Conservation (phyloP, 495 filamentous ascomycete genomes). For the Xylaria scruposa region DNA sequence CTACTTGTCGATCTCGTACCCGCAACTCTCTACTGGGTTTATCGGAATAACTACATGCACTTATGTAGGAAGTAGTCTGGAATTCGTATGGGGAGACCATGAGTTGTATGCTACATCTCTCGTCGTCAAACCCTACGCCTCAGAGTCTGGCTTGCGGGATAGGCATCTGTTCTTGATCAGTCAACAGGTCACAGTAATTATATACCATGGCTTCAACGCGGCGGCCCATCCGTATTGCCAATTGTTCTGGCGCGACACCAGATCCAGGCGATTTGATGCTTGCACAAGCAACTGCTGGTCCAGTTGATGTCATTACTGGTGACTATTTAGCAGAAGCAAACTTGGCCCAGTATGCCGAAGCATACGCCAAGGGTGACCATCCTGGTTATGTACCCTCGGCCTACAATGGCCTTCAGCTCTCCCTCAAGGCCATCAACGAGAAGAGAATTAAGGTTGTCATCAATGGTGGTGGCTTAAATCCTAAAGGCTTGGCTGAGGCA, state of each 20-base stretch:
- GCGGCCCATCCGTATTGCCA: slow-evolving; percentile 54
- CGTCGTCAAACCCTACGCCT: neutral
- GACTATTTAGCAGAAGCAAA: slow-evolving; percentile 60
- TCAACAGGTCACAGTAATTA: neutral
- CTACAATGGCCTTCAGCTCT: slow-evolving; percentile 48
- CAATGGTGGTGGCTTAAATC: slow-evolving; percentile 55
- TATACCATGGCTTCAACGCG: slow-evolving; percentile 22
- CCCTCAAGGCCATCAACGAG: slow-evolving; percentile 48
- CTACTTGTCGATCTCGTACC: neutral
- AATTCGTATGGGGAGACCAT: neutral
- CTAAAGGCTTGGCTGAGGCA: slow-evolving; percentile 50
- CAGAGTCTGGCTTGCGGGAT: neutral
- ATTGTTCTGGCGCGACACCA: slow-evolving; percentile 49
- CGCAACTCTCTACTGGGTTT: neutral
- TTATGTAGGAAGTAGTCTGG: neutral
- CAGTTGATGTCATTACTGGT: slow-evolving; percentile 61
- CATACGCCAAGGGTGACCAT: slow-evolving; percentile 43
- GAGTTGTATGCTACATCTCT: neutral
- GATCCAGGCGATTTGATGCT: slow-evolving; percentile 44
- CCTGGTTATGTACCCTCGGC: slow-evolving; percentile 34
- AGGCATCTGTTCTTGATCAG: neutral
- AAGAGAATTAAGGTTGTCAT: slow-evolving; percentile 54
- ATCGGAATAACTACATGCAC: neutral
- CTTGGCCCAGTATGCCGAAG: slow-evolving; percentile 28
- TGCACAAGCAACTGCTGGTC: slow-evolving; percentile 20